These are phyloP conservation scores for Yarrowia sp. DNA, from an alignment of 805 yeast genomes.

Conservation along the genomic window DNA sequence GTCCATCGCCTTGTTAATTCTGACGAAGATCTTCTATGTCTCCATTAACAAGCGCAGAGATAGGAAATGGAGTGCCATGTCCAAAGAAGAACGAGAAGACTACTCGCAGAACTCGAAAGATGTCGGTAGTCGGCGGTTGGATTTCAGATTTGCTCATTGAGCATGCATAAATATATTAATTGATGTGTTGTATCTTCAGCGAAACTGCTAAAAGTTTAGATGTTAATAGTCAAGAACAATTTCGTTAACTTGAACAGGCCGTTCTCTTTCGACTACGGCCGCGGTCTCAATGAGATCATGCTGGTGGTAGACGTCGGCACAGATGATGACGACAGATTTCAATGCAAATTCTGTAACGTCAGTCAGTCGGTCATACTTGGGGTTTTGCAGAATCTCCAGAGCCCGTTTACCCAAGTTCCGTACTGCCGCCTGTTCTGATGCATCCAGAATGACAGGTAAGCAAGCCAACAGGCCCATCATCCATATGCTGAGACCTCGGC, in stretches of 20 bases:
- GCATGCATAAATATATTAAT: background rate
- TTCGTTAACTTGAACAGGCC: background rate
- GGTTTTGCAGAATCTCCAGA: constrained; percentile 27
- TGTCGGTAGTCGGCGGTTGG: constrained; percentile 56
- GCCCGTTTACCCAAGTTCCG: constrained; percentile 44
- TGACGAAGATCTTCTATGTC: constrained; percentile 39
- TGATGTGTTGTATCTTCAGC: background rate
- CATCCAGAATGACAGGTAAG: constrained; percentile 41
- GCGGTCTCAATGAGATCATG: constrained; percentile 26
- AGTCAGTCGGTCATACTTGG: constrained; percentile 25
- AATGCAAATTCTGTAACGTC: constrained; percentile 29
- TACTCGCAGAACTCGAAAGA: constrained; percentile 51
- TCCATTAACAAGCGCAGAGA: constrained; percentile 39
- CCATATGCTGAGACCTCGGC: constrained; percentile 41
- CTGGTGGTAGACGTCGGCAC: constrained; percentile 31
- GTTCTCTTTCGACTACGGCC: background rate
- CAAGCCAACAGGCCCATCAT: constrained; percentile 42
- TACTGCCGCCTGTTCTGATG: constrained; percentile 42
- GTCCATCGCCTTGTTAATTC: constrained; percentile 27
- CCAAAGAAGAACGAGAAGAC: constrained; percentile 47
- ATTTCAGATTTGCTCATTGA: constrained; percentile 43
- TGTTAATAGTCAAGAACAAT: background rate
- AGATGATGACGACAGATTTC: constrained; percentile 27
- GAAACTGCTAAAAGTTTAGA: no score
- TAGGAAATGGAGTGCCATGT: constrained; percentile 50